Evolutionary conservation across 306 rosid species (phyloP).

Genomic region (Bauhinia variegata): DNA sequence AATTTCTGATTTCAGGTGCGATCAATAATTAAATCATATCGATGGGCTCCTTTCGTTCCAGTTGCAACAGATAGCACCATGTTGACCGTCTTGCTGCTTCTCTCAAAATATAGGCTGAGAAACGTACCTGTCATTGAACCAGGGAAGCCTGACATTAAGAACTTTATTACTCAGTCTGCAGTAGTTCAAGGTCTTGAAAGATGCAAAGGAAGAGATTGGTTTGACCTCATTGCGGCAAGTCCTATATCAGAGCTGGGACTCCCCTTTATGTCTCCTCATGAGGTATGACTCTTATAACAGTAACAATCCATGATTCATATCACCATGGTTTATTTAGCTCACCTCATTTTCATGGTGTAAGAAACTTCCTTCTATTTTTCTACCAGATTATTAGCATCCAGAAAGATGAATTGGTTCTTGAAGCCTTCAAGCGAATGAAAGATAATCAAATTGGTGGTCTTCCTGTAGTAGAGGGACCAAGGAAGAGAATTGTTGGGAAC

Average conservation of each 20-base stretch:
- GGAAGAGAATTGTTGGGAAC: conserved; percentile 71
- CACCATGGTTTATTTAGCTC: not conserved
- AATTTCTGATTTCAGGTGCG: conserved; percentile 62
- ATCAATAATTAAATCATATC: conserved; percentile 64
- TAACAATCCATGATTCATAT: conserved; percentile 24
- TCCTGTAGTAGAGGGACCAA: conserved; percentile 74
- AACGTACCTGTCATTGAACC: conserved; percentile 86
- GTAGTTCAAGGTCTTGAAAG: conserved; percentile 81
- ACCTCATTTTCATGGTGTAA: conserved; percentile 27
- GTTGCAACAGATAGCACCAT: conserved; percentile 64
- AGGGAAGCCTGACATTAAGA: conserved; percentile 64
- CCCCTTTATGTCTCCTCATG: conserved; percentile 73
- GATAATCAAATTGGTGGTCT: conserved; percentile 82
- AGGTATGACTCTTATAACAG: too few relatives aligned
- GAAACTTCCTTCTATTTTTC: conserved; percentile 25
- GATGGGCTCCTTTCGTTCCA: conserved; percentile 88
- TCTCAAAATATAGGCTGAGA: conserved; percentile 88
- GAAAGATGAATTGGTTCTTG: conserved; percentile 67
- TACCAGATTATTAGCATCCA: conserved; percentile 68
- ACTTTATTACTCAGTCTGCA: conserved; percentile 94
- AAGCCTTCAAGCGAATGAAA: conserved; percentile 90
- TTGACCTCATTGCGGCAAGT: conserved; percentile 67
- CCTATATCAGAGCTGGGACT: conserved; percentile 78
- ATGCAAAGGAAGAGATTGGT: conserved; percentile 89
- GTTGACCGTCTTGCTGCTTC: conserved; percentile 83